These are phyloP conservation scores for Dacryopinax primogenitus DNA, from an alignment of 768 basidiomycete genomes.

Conservation along the genomic window DNA sequence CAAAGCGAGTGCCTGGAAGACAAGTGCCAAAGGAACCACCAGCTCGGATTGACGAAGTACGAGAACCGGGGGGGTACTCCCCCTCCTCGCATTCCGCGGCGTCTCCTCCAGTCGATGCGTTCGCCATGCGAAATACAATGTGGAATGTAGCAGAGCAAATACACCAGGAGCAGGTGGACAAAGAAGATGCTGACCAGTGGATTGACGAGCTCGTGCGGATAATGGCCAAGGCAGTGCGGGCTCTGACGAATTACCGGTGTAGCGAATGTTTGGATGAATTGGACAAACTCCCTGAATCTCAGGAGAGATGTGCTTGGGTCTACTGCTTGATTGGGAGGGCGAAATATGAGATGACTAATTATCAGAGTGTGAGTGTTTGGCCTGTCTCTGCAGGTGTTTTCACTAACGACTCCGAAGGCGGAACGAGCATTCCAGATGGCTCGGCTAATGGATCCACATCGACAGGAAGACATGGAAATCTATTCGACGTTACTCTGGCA, in stretches of 20 bases:
- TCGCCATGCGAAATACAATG: slow-evolving; percentile 4
- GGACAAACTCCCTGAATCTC: slow-evolving; percentile 56
- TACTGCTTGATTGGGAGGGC: slow-evolving; percentile 74
- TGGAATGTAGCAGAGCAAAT: slow-evolving; percentile 46
- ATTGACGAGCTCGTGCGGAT: slow-evolving; percentile 67
- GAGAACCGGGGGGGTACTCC: neutral
- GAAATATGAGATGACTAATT: slow-evolving; percentile 82
- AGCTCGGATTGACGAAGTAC: slow-evolving; percentile 2
- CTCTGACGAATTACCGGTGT: slow-evolving; percentile 64
- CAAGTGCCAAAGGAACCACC: neutral
- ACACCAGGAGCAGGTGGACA: slow-evolving; percentile 57
- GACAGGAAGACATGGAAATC: slow-evolving; percentile 84
- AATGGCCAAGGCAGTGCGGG: slow-evolving; percentile 69
- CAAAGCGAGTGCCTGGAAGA: neutral
- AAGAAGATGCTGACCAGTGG: slow-evolving; percentile 66
- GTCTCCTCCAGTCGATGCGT: neutral
- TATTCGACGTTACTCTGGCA: slow-evolving; percentile 97
- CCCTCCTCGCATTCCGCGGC: slow-evolving; percentile 4
- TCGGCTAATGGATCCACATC: slow-evolving; percentile 76
- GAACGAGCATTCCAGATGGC: slow-evolving; percentile 78
- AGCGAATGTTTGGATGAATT: slow-evolving; percentile 61
- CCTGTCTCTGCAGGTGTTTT: slow-evolving; percentile 13
- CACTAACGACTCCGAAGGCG: slow-evolving; percentile 40
- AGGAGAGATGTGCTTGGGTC: slow-evolving; percentile 65
- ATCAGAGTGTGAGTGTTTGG: slow-evolving; percentile 57